These are phyloP conservation scores for Talaromyces borbonicus DNA, from an alignment of 495 filamentous ascomycete genomes.

Conservation along the genomic window DNA sequence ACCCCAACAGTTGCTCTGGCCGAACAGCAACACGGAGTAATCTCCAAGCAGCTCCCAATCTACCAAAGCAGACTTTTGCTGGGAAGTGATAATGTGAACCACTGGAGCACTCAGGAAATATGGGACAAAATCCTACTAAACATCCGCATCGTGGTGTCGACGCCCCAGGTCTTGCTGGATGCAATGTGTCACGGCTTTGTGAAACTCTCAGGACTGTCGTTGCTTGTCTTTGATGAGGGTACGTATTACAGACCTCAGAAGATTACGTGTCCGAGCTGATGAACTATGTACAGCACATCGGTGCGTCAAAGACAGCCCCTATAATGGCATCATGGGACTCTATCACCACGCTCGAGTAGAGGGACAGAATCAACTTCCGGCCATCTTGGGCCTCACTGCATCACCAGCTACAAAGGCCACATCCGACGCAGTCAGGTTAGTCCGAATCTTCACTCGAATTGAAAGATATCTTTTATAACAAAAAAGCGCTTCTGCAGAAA, in stretches of 20 bases:
- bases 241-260: conserved; percentile 7
- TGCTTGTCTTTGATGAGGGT: conserved; percentile 93
- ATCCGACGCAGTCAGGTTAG: conserved; percentile 13
- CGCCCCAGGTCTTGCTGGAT: conserved; percentile 67
- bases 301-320: conserved; percentile 52
- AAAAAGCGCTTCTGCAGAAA: conserved; percentile 20
- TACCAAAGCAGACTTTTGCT: conserved; percentile 54
- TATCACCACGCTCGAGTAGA: conserved; percentile 46
- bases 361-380: conserved; percentile 41
- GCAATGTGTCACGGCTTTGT: conserved; percentile 77
- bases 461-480: not conserved
- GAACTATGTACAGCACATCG: conserved; percentile 43
- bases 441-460: not conserved
- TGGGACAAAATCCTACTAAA: conserved; percentile 68
- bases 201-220: conserved; percentile 47
- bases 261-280: not conserved
- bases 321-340: conserved; percentile 69
- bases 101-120: conserved; percentile 59
- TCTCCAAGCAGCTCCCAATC: conserved; percentile 51
- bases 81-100: conserved; percentile 59
- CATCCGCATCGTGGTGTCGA: conserved; percentile 66
- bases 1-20: conserved; percentile 69
- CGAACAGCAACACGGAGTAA: conserved; percentile 58
- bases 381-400: conserved; percentile 76
- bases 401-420: conserved; percentile 56